Conservation (phyloP, 352 stramenopile species). For the Thraustotheca clavata region DNA sequence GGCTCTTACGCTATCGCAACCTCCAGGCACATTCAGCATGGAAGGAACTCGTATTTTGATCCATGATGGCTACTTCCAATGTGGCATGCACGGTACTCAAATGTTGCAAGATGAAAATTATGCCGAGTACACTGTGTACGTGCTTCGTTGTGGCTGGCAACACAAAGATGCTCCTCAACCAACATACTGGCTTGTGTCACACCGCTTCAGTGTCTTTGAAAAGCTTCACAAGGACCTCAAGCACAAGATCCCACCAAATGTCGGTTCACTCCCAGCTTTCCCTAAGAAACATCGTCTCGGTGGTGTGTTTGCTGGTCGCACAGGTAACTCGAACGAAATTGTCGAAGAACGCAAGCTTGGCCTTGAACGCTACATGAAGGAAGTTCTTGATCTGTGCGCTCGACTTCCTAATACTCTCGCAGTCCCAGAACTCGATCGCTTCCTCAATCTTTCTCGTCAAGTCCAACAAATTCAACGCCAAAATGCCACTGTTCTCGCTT, state of each 20-base stretch:
- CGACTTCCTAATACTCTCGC: slow-evolving; percentile 70
- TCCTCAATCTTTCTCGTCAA: slow-evolving; percentile 79
- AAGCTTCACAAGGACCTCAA: slow-evolving; percentile 63
- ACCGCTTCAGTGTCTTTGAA: slow-evolving; percentile 67
- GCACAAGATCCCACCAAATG: slow-evolving; percentile 53
- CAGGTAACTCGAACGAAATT: slow-evolving; percentile 77
- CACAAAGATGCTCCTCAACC: slow-evolving; percentile 42
- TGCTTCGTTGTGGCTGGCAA: slow-evolving; percentile 79
- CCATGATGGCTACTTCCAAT: slow-evolving; percentile 78
- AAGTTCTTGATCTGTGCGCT: slow-evolving; percentile 76
- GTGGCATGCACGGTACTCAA: slow-evolving; percentile 78
- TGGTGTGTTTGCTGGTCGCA: slow-evolving; percentile 77
- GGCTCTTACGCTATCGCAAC: slow-evolving; percentile 55
- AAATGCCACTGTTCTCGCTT: slow-evolving; percentile 25
- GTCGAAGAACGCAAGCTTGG: slow-evolving; percentile 77
- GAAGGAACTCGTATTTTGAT: slow-evolving; percentile 73
- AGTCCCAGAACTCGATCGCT: slow-evolving; percentile 77
- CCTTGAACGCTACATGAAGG: slow-evolving; percentile 71
- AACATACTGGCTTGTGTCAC: slow-evolving; percentile 59
- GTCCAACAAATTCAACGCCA: slow-evolving; percentile 79
- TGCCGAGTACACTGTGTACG: slow-evolving; percentile 83
- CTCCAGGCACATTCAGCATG: slow-evolving; percentile 66
- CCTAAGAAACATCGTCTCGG: slow-evolving; percentile 78
- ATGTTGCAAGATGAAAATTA: slow-evolving; percentile 86
- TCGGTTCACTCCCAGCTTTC: slow-evolving; percentile 57